phyloP scores from a whole-genome alignment of 176 grass and related monocot genomes.

The Phragmites australis region DNA sequence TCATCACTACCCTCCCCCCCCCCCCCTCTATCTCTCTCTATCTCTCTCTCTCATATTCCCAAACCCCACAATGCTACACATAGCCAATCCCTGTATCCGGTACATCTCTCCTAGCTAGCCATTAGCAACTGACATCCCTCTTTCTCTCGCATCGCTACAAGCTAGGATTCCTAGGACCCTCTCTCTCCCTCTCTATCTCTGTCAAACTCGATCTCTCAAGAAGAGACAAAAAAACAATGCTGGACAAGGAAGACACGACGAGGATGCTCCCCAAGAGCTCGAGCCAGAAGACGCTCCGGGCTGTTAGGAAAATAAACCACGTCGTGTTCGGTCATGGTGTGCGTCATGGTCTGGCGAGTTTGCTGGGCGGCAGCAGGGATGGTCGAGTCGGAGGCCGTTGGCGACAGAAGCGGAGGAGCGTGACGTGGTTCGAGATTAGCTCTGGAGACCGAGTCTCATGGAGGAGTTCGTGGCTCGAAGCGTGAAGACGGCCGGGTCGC shows the following conservation, averaged over 20 bases:
- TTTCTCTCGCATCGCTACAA: not conserved
- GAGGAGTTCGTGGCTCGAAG: no score
- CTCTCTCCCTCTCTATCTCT: not conserved
- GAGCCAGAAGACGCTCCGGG: constrained; percentile 45
- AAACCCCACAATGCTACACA: not conserved
- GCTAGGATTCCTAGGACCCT: not conserved
- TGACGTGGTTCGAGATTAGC: no score
- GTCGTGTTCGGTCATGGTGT: no score
- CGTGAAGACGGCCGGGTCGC: not conserved
- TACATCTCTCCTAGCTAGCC: not conserved
- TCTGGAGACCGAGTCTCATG: no score
- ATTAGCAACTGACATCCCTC: not conserved
- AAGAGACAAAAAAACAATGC: not conserved
- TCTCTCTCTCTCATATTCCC: not conserved
- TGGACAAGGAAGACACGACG: constrained; percentile 16
- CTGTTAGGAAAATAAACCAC: no score
- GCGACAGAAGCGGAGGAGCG: no score
- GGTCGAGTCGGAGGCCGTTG: no score
- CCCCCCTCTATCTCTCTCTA: not conserved
- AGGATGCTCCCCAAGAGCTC: constrained; percentile 52
- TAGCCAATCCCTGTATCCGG: not conserved
- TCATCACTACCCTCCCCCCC: no score
- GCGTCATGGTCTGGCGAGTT: no score
- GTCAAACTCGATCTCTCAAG: not conserved
- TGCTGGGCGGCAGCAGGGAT: no score